These are phyloP conservation scores for Aspergillus sojae DNA, from an alignment of 2,329 filamentous ascomycete genomes.

Conservation along the genomic window DNA sequence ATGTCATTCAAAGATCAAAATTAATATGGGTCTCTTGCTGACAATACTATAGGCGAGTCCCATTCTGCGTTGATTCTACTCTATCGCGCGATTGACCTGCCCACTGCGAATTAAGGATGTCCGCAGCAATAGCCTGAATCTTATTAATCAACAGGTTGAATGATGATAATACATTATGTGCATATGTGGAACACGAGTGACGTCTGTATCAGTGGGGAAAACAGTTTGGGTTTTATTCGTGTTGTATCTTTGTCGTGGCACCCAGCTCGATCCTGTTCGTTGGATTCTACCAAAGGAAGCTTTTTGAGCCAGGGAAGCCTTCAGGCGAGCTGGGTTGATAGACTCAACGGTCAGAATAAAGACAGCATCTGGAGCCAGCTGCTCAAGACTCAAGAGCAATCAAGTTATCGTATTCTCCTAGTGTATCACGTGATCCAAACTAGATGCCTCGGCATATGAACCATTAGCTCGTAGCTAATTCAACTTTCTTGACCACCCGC, in stretches of 20 bases:
- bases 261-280: background rate
- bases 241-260: background rate
- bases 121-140: background rate
- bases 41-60: slow-evolving; percentile 45
- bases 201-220: background rate
- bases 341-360: background rate
- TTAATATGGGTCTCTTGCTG: slow-evolving; percentile 17
- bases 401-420: background rate
- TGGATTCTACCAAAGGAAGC: background rate
- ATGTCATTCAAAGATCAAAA: slow-evolving; percentile 31
- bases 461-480: background rate
- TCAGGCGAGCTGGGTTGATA: background rate
- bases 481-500: background rate
- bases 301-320: background rate
- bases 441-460: background rate
- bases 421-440: background rate
- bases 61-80: slow-evolving; percentile 55
- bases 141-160: background rate
- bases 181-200: slow-evolving; percentile 8
- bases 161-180: slow-evolving; percentile 2
- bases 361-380: background rate
- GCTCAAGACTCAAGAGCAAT: background rate
- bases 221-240: background rate
- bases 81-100: slow-evolving; percentile 53
- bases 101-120: slow-evolving; percentile 39